A percentile compares a stretch with the other conserved stretches of the same genome.
These are phyloP conservation scores for Suillus spraguei DNA, from an alignment of 768 basidiomycete genomes.

Conservation along the genomic window DNA sequence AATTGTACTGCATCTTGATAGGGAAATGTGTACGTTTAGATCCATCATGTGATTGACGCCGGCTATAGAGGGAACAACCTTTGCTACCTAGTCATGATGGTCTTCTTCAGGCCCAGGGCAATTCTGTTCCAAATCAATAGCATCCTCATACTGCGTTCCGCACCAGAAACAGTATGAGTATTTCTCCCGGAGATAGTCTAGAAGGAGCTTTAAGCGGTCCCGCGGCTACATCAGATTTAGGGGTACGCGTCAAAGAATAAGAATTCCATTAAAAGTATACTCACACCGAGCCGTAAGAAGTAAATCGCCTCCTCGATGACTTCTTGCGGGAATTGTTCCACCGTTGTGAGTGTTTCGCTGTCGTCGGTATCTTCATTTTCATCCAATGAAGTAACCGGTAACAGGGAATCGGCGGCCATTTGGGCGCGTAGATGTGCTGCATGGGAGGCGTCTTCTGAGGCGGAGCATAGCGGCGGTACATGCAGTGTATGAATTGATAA, in stretches of 20 bases:
- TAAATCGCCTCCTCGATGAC: conserved; percentile 66
- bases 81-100: conserved; percentile 63
- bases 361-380: conserved; percentile 38
- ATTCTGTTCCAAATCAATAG: conserved; percentile 57
- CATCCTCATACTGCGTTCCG: conserved; percentile 69
- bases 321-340: conserved; percentile 49
- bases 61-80: conserved; percentile 1
- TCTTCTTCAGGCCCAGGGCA: conserved; percentile 83
- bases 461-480: conserved; percentile 13
- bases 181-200: conserved; percentile 71
- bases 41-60: background rate
- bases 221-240: conserved; percentile 50
- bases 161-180: conserved; percentile 91
- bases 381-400: conserved; percentile 43
- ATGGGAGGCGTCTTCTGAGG: conserved; percentile 21
- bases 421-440: conserved; percentile 62
- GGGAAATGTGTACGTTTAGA: background rate
- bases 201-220: conserved; percentile 66
- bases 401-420: conserved; percentile 76
- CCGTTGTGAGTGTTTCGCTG: conserved; percentile 21
- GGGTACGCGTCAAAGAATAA: conserved; percentile 13
- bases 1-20: conserved; percentile 7
- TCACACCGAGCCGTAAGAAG: conserved; percentile 67
- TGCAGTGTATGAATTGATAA: conserved; percentile 44
- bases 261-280: conserved; percentile 20